Evolutionary conservation across 129 eudicot species (phyloP).

Genomic region (Erigeron canadensis): DNA sequence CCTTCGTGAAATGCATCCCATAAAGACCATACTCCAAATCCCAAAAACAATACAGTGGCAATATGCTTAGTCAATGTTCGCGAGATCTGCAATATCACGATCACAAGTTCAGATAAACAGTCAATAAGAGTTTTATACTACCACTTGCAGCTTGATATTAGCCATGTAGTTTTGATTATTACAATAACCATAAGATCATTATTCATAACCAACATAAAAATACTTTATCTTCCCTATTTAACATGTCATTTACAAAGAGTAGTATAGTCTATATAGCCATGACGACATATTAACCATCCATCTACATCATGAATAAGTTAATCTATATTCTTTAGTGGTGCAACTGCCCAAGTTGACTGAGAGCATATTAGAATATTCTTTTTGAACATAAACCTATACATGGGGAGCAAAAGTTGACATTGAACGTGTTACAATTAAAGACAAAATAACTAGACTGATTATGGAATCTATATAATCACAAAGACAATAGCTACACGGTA

Average conservation of each 20-base stretch:
- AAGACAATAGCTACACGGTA: neutral
- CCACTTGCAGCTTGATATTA: neutral
- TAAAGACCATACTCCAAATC: slow-evolving; percentile 90
- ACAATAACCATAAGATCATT: neutral
- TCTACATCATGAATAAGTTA: neutral
- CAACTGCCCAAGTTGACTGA: neutral
- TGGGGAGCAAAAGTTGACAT: slow-evolving; percentile 21
- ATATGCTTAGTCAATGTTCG: slow-evolving; percentile 83
- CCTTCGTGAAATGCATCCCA: slow-evolving; percentile 94
- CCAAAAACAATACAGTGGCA: slow-evolving; percentile 90
- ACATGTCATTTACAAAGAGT: neutral
- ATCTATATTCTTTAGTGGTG: neutral
- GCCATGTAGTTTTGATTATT: neutral
- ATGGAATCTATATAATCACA: neutral
- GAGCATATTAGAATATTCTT: slow-evolving; percentile 10
- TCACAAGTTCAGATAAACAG: slow-evolving; percentile 5
- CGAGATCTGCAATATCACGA: slow-evolving; percentile 60
- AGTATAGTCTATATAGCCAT: neutral
- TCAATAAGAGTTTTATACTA: neutral
- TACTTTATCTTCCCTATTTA: neutral
- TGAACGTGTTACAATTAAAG: neutral
- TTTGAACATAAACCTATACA: neutral
- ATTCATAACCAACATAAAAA: neutral
- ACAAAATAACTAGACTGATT: neutral
- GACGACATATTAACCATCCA: neutral